A percentile compares a stretch with the other conserved stretches of the same genome.
Conservation (phyloP, 2,329 filamentous ascomycete genomes). For the Fusarium armeniacum region DNA sequence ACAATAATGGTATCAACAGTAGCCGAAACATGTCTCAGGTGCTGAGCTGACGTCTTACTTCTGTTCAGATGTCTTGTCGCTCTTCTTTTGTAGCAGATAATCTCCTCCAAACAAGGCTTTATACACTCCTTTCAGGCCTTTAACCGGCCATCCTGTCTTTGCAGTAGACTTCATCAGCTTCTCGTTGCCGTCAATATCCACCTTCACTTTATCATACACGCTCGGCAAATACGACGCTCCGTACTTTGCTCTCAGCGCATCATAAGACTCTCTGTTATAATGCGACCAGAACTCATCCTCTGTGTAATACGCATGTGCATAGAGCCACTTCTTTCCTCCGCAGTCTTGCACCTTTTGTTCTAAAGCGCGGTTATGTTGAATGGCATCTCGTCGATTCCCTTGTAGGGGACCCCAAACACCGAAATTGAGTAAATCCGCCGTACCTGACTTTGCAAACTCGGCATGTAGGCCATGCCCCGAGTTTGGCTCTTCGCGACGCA, state of each 20-base stretch:
- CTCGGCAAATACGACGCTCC: slow-evolving; percentile 70
- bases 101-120: slow-evolving; percentile 62
- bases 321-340: slow-evolving; percentile 77
- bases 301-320: slow-evolving; percentile 77
- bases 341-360: slow-evolving; percentile 71
- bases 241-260: slow-evolving; percentile 70
- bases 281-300: slow-evolving; percentile 77
- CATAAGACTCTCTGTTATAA: slow-evolving; percentile 73
- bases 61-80: slow-evolving; percentile 7
- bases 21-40: neutral
- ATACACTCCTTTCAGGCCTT: slow-evolving; percentile 63
- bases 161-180: slow-evolving; percentile 53
- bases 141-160: slow-evolving; percentile 57
- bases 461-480: slow-evolving; percentile 64
- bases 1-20: slow-evolving; percentile 19
- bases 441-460: slow-evolving; percentile 57
- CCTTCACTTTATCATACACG: slow-evolving; percentile 77
- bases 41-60: slow-evolving; percentile 11
- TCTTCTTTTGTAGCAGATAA: slow-evolving; percentile 60
- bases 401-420: slow-evolving; percentile 71
- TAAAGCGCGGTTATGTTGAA: slow-evolving; percentile 70
- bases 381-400: slow-evolving; percentile 60
- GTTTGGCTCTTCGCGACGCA: slow-evolving; percentile 59
- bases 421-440: slow-evolving; percentile 68
- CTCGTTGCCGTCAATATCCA: slow-evolving; percentile 57